Evolutionary conservation across 2,329 filamentous ascomycete species (phyloP).

Genomic region (Chaetothyriales sp.): DNA sequence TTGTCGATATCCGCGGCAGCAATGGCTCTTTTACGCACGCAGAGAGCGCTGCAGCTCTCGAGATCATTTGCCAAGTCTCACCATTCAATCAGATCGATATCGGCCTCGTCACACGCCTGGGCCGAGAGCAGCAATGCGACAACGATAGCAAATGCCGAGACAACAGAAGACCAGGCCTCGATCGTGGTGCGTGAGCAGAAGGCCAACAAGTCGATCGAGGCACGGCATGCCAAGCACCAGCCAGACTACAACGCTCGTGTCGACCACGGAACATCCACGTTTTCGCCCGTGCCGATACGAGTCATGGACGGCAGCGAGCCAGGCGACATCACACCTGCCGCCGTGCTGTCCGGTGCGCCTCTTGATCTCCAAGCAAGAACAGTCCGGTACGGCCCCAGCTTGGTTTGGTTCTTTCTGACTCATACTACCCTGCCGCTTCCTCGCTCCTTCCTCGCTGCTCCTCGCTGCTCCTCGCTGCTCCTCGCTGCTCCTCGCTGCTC

Average conservation of each 20-base stretch:
- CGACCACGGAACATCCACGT: constrained; percentile 82
- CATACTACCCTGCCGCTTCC: not conserved
- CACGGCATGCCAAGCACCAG: constrained; percentile 48
- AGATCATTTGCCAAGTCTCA: constrained; percentile 18
- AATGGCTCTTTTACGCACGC: constrained; percentile 56
- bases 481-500: too few relatives aligned
- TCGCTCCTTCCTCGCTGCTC: too few relatives aligned
- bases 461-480: too few relatives aligned
- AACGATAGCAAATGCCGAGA: constrained; percentile 32
- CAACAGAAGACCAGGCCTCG: constrained; percentile 26
- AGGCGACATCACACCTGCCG: constrained; percentile 59
- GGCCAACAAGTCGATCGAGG: constrained; percentile 35
- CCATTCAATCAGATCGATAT: constrained; percentile 30
- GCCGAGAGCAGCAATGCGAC: constrained; percentile 20
- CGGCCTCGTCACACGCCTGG: constrained; percentile 36
- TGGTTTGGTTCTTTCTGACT: not conserved
- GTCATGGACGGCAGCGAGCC: constrained; percentile 87
- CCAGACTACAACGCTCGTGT: constrained; percentile 69
- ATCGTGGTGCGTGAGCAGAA: constrained; percentile 27
- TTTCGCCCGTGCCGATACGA: constrained; percentile 77
- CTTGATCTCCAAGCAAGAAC: constrained; percentile 86
- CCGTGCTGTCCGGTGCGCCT: constrained; percentile 80
- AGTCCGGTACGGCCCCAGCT: constrained; percentile 55
- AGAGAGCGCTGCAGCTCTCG: constrained; percentile 19
- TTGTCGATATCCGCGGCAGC: constrained; percentile 16